These are phyloP conservation scores for Lachnellula arida DNA, from an alignment of 2,329 filamentous ascomycete species.

Conservation along the genomic window DNA sequence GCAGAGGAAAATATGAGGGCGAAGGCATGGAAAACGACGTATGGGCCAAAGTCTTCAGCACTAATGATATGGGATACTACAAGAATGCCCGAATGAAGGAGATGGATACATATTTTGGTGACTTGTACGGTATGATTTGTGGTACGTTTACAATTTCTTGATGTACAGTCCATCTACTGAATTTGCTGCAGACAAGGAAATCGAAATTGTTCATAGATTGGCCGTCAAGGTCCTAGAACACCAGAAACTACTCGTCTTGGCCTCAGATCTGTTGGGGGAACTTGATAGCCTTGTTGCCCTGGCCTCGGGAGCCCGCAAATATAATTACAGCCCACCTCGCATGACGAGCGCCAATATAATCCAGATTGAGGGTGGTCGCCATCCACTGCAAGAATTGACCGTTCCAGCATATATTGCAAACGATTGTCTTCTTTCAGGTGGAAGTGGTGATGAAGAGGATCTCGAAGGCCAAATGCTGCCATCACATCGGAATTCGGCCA, in stretches of 20 bases:
- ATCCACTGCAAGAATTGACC: conserved; percentile 80
- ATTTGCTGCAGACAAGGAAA: conserved; percentile 64
- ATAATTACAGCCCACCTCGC: conserved; percentile 64
- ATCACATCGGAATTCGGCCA: neutral
- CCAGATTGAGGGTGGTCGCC: conserved; percentile 71
- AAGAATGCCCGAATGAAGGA: conserved; percentile 79
- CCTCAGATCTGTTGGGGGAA: conserved; percentile 80
- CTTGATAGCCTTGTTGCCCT: conserved; percentile 82
- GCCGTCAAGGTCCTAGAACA: conserved; percentile 65
- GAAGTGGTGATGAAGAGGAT: conserved; percentile 36
- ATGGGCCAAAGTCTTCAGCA: conserved; percentile 77
- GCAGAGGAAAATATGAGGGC: conserved; percentile 59
- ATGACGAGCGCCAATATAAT: conserved; percentile 69
- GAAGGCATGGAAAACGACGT: conserved; percentile 47
- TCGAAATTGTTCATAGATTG: conserved; percentile 79
- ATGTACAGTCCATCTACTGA: conserved; percentile 6
- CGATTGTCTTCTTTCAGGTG: conserved; percentile 64
- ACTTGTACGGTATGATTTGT: conserved; percentile 79
- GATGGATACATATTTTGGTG: conserved; percentile 76
- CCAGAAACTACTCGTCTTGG: conserved; percentile 58
- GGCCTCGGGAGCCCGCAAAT: conserved; percentile 68
- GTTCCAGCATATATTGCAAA: conserved; percentile 81
- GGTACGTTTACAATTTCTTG: conserved; percentile 45
- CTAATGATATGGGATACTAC: conserved; percentile 71
- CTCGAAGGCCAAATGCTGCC: conserved; percentile 1